Evolutionary conservation across 148 eudicot genomes (phyloP), one percentile per base, ranked within the genome.

Genomic region (Rhododendron ovatum): DNA sequence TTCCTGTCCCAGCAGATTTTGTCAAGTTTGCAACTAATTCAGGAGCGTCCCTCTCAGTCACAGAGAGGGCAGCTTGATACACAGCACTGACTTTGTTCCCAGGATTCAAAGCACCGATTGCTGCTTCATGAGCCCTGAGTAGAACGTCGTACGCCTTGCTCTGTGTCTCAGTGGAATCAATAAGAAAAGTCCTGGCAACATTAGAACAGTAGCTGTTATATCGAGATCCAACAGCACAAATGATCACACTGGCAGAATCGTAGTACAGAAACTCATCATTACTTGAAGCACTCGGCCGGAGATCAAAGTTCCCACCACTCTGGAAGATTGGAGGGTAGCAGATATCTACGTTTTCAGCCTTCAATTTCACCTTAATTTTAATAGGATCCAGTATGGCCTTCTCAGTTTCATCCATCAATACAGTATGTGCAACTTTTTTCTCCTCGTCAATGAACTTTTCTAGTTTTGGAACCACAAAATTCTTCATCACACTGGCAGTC

Each of bases 251-350:
- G 45, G 45, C 45, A 41, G 45, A 41, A 41, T 41, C 45, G 7
- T 41, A 41, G 45, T 41, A 41, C 45, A 90, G 81, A 65, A 71
- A 10, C 13, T 95, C 95, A 81, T 94, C 99, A 80, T 95, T 92
- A 89, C 98, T 96, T 28, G 95, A 81, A 8, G 99, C 99, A 84
- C 94, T 94, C 6, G 98, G 98, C 84, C 90, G 88, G 78, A 95
- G 92, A 93, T 96, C 98, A 86, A 95, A 96, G 67, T 87, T 90
- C 9, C 98, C 99, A 78, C 98, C 99, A 88, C 98, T 96, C 87
- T 96, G 99, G 86, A 96, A 93, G 73, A 96, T 93, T 0, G 99
- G 99, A 86, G 98, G 99, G 82, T 96, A 96, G 84, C 98, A 95
- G 39, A 96, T 96, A 86, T 96, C 99, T 20, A 96, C 96, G 86